Evolutionary conservation across 2,329 filamentous ascomycete species (phyloP).

Genomic region (Tolypocladium guangdongense): DNA sequence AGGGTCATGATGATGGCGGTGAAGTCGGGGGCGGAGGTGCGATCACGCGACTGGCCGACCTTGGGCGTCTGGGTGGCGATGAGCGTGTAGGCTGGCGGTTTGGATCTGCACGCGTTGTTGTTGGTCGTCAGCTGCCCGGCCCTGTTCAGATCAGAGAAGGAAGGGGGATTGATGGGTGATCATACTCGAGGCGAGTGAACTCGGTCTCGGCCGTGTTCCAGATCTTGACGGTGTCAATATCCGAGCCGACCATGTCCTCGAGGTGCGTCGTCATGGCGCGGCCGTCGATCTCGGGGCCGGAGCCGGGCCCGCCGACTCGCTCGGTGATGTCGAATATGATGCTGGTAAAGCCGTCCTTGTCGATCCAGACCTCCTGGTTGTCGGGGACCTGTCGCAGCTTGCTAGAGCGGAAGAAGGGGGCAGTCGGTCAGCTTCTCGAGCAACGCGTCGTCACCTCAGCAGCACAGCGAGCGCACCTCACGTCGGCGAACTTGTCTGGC

Average conservation of each 20-base stretch:
- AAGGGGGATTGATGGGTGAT: neutral
- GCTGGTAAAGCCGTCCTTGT: constrained; percentile 70
- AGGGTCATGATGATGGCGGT: constrained; percentile 70
- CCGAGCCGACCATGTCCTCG: constrained; percentile 56
- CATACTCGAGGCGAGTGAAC: constrained; percentile 44
- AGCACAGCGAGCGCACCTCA: constrained; percentile 42
- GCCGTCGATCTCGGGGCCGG: constrained; percentile 51
- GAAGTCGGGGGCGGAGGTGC: constrained; percentile 42
- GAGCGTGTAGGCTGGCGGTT: constrained; percentile 55
- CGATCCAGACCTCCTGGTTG: constrained; percentile 88
- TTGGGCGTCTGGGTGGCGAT: constrained; percentile 51
- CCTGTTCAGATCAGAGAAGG: constrained; percentile 10
- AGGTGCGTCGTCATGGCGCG: constrained; percentile 59
- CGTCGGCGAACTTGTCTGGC: constrained; percentile 57
- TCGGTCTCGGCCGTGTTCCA: constrained; percentile 53
- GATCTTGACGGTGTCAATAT: constrained; percentile 53
- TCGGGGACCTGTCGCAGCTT: constrained; percentile 66
- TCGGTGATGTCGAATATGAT: constrained; percentile 88
- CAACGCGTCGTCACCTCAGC: neutral
- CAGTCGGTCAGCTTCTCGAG: constrained; percentile 4
- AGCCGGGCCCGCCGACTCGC: constrained; percentile 51
- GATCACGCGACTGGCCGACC: constrained; percentile 20
- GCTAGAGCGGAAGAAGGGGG: constrained; percentile 26
- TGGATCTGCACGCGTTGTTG: constrained; percentile 12
- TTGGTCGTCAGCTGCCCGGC: neutral